Conservation (phyloP, 225 moss, liverwort and hornwort species). For the Bryum argenteum region DNA sequence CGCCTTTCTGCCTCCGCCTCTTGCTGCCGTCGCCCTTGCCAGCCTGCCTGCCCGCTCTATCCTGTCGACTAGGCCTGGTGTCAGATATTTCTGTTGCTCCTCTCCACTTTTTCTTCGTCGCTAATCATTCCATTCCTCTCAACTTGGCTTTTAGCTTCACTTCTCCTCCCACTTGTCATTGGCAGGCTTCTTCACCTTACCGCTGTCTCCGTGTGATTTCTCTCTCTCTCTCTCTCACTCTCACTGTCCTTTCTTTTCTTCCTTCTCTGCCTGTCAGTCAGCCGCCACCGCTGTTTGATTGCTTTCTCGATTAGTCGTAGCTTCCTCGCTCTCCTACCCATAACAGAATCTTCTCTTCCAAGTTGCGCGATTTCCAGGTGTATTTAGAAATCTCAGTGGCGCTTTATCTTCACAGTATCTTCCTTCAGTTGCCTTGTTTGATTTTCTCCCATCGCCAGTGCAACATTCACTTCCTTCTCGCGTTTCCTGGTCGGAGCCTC, state of each 20-base stretch:
- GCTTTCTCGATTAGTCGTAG: neutral
- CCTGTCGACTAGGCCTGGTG: neutral
- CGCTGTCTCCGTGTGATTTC: neutral
- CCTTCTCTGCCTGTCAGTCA: neutral
- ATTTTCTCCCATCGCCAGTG: no score
- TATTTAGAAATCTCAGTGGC: no score
- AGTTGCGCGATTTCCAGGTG: no score
- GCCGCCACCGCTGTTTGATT: neutral
- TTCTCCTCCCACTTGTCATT: neutral
- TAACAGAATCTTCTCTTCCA: no score
- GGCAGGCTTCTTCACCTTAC: neutral
- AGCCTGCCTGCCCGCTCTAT: neutral
- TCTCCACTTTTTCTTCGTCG: no score
- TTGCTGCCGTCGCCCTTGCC: neutral
- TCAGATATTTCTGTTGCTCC: conserved; percentile 1
- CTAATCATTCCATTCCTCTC: neutral
- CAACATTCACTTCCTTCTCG: neutral
- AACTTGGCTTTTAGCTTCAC: neutral
- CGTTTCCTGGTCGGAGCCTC: neutral
- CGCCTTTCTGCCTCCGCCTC: neutral
- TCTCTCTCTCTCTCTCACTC: neutral
- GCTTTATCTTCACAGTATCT: no score
- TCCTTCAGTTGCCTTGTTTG: no score
- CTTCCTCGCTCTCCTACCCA: neutral
- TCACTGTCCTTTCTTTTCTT: neutral